phyloP scores from a whole-genome alignment of 2,329 filamentous ascomycete species.

The Colletotrichum phormii region DNA sequence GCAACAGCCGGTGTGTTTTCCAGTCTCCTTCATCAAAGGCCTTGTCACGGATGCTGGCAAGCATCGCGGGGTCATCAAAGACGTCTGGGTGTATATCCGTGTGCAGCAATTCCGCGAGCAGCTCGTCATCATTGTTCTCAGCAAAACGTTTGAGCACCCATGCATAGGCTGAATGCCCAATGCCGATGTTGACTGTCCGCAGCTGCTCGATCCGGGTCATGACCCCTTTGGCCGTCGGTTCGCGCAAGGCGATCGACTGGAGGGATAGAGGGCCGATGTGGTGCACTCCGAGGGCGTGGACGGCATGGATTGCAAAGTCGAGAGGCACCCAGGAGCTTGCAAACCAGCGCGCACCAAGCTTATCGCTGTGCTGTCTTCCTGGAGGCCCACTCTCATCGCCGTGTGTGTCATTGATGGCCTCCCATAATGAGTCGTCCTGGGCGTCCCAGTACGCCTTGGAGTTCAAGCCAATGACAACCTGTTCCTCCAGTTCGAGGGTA shows the following conservation, averaged over 20 bases:
- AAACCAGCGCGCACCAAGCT: slow-evolving; percentile 83
- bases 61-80: slow-evolving; percentile 59
- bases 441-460: slow-evolving; percentile 14
- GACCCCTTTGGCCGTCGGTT: slow-evolving; percentile 67
- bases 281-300: slow-evolving; percentile 77
- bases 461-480: slow-evolving; percentile 37
- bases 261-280: slow-evolving; percentile 81
- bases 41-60: slow-evolving; percentile 51
- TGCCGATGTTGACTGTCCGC: slow-evolving; percentile 69
- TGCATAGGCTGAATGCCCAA: slow-evolving; percentile 73
- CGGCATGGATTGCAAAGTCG: slow-evolving; percentile 76
- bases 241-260: slow-evolving; percentile 79
- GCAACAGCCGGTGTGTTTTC: slow-evolving; percentile 56
- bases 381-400: slow-evolving; percentile 52
- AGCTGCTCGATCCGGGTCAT: slow-evolving; percentile 70
- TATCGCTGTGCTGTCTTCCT: slow-evolving; percentile 70
- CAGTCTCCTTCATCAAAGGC: slow-evolving; percentile 52
- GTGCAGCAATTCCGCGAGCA: slow-evolving; percentile 58
- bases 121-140: slow-evolving; percentile 61
- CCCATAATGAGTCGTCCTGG: slow-evolving; percentile 41
- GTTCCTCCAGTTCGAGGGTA: slow-evolving; percentile 52
- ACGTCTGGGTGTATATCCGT: slow-evolving; percentile 68
- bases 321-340: slow-evolving; percentile 78
- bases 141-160: slow-evolving; percentile 75
- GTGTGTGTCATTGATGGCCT: slow-evolving; percentile 51